Evolutionary conservation across 1,284 basidiomycete species (phyloP).

Genomic region (Bjerkandera adusta): DNA sequence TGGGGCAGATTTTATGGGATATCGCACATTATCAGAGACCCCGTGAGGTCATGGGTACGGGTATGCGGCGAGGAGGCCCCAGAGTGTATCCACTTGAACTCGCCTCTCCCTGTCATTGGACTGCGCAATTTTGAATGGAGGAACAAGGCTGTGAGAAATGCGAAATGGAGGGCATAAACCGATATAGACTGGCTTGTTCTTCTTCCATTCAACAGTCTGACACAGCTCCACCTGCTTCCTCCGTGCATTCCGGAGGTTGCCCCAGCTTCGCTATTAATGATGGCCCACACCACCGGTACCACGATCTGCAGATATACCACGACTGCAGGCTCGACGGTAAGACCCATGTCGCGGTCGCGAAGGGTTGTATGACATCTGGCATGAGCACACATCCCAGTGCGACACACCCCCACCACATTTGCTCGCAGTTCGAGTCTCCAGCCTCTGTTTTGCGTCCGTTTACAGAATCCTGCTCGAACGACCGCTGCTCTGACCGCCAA

Average conservation of each 20-base stretch:
- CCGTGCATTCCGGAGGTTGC: constrained; percentile 22
- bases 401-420: constrained; percentile 32
- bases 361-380: constrained; percentile 62
- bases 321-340: constrained; percentile 50
- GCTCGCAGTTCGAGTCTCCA: constrained; percentile 30
- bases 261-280: constrained; percentile 26
- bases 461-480: constrained; percentile 34
- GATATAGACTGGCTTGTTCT: not conserved
- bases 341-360: constrained; percentile 47
- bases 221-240: constrained; percentile 9
- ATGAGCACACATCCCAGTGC: constrained; percentile 46
- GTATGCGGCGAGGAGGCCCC: too few species aligned
- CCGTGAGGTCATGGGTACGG: too few species aligned
- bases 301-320: constrained; percentile 59
- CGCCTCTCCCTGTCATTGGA: constrained; percentile 84
- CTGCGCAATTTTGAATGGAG: too few species aligned
- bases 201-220: too few species aligned
- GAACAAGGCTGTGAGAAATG: constrained; percentile 52
- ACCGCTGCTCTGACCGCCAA: constrained; percentile 29
- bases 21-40: too few species aligned
- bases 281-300: constrained; percentile 36
- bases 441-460: constrained; percentile 28
- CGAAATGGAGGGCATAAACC: constrained; percentile 35
- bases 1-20: too few species aligned
- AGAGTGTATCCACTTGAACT: constrained; percentile 58